Evolutionary conservation across 305 asterid genomes (phyloP), one percentile per base, ranked within the genome.

Genomic region (Nicotiana rustica): DNA sequence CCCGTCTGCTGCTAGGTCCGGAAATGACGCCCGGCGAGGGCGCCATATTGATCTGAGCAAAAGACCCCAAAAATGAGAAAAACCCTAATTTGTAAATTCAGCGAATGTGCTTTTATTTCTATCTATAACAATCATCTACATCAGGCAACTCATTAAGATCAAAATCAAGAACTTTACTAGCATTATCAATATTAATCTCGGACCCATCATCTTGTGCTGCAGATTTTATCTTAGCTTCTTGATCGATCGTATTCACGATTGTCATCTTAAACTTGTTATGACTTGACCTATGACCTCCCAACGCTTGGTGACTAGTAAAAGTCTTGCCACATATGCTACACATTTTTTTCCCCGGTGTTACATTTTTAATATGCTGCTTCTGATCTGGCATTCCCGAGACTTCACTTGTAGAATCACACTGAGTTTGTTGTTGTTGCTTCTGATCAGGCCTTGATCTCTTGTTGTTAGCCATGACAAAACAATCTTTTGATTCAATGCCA

Each of bases 221-320:
- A 38, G 44, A 38, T 38, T 38, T 38, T 6, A 38, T 38, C 44
- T 38, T 38, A 38, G 44, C 6, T 41, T 41, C 47, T 41, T 41
- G 47, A 41, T 83, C 88, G 14, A 12, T 56, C 0, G 90, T 31
- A 78, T 89, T 90, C 21, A 82, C 62, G 8, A 90, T 56, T 67
- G 3, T 66, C 0, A 92, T 8, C 82, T 52, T 89, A 81, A 86
- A 44, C 87, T 90, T 92, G 44, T 80, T 87, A 84, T 91, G 92
- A 60, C 95, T 94, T 0, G 95, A 86, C 57, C 82, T 86, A 33
- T 92, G 96, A 0, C 97, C 97, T 0, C 96, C 96, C 56, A 92
- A 70, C 1, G 92, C 96, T 41, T 90, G 93, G 69, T 85, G 91
- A 6, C 80, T 79, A 0, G 83, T 0, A 29, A 90, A 92, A 1